Evolutionary conservation across 2,329 filamentous ascomycete species (phyloP).

Genomic region (Penicillium sp.): DNA sequence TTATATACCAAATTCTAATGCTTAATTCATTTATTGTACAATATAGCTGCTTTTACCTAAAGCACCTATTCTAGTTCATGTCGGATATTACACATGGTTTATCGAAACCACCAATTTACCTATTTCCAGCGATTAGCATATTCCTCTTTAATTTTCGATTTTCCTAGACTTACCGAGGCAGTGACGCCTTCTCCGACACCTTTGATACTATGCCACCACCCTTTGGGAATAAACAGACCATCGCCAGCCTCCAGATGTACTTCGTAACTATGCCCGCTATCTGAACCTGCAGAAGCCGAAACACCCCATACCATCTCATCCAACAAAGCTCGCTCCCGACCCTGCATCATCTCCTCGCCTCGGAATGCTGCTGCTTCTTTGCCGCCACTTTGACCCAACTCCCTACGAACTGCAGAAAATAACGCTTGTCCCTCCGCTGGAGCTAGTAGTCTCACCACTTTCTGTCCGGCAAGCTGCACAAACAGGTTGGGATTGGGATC

Average conservation of each 20-base stretch:
- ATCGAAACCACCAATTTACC: slow-evolving; percentile 82
- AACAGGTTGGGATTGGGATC: slow-evolving; percentile 96
- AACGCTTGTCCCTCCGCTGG: slow-evolving; percentile 64
- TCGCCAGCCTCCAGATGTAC: slow-evolving; percentile 64
- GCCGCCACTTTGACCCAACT: slow-evolving; percentile 35
- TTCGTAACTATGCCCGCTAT: slow-evolving; percentile 44
- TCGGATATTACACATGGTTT: not conserved
- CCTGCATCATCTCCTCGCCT: slow-evolving; percentile 89
- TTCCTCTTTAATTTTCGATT: slow-evolving; percentile 1
- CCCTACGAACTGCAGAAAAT: slow-evolving; percentile 56
- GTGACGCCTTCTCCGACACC: slow-evolving; percentile 60
- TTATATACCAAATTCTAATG: not conserved
- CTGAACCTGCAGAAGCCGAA: slow-evolving; percentile 23
- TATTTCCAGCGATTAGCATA: slow-evolving; percentile 22
- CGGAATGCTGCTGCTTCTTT: slow-evolving; percentile 56
- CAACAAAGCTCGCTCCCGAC: slow-evolving; percentile 65
- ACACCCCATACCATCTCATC: slow-evolving; percentile 69
- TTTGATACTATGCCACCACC: slow-evolving; percentile 85
- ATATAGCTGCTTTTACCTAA: not conserved
- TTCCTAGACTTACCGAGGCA: slow-evolving; percentile 51
- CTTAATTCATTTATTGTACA: not conserved
- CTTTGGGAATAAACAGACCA: slow-evolving; percentile 74
- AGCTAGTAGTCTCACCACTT: slow-evolving; percentile 69
- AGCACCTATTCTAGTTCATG: not conserved
- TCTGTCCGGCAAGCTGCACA: slow-evolving; percentile 73